Percentiles rank a stretch among this genome's conserved stretches.
Evolutionary conservation across 1,139 yeast species (phyloP).

Genomic region (Suhomyces anneliseae): DNA sequence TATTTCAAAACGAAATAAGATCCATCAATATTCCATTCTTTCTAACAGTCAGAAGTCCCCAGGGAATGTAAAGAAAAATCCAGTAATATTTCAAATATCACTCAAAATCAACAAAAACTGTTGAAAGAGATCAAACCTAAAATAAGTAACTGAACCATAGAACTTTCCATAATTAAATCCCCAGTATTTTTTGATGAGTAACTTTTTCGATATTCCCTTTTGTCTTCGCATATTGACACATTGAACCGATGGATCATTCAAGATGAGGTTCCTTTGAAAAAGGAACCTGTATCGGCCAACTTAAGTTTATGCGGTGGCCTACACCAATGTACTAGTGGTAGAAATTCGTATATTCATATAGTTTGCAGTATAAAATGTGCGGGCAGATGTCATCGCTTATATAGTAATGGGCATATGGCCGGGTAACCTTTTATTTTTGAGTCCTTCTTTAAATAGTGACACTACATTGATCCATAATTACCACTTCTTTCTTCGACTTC

Average conservation of each 20-base stretch:
- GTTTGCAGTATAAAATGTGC: not conserved
- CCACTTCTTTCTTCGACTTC: constrained; percentile 32
- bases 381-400: not conserved
- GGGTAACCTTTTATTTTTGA: constrained; percentile 10
- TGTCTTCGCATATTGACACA: constrained; percentile 54
- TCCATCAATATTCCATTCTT: not conserved
- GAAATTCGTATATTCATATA: constrained; percentile 9
- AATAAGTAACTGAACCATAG: not conserved
- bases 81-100: too few species aligned
- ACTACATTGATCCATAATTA: constrained; percentile 24
- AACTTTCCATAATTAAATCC: not conserved
- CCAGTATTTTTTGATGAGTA: not conserved
- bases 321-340: constrained; percentile 1
- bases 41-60: not conserved
- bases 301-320: constrained; percentile 42
- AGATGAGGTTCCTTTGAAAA: constrained; percentile 2
- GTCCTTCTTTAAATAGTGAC: not conserved
- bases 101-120: not conserved
- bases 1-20: constrained; percentile 5
- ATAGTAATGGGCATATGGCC: constrained; percentile 5
- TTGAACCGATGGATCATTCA: constrained; percentile 43
- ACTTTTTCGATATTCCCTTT: constrained; percentile 10
- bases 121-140: not conserved
- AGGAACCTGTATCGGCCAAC: constrained; percentile 38
- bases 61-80: not conserved